Base-by-base conservation (phyloP, 371 early-diverging fungal genomes). In the Mortierella sp. region DNA sequence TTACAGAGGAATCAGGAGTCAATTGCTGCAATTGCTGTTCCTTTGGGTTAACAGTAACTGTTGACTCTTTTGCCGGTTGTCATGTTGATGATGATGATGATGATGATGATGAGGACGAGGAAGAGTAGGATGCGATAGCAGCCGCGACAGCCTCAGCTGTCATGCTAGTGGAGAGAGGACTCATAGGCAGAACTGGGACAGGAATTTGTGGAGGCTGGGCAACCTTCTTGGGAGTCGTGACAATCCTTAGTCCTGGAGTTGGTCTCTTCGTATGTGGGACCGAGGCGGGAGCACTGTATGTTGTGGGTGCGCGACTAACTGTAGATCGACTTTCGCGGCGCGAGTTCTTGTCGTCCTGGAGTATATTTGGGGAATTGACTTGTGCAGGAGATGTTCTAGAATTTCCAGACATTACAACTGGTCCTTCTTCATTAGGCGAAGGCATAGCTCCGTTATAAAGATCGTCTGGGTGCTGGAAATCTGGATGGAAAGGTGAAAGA, bases 401-500 rank as follows among this genome's bases (percentile, higher is more conserved):
- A 40, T 52, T 26, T 20, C 28, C 30, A 61, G 30, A 16, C n/a
- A 18, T 18, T 4, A 26, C 18, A 2, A 59, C 40, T 32, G 70
- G 70, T 22, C 76, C 76, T 0, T 26, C 37, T 24, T 75, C 70
- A 59, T 80, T 75, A 3, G 72, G 72, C 0, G 81, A 80, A 10
- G 72, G 59, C 11, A 68, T 45, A 2, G 26, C 28, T 6, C 64
- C 49, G 45, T 69, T 66, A 64, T 75, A 75, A 6, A 68, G 26
- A 54, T 75, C 72, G n/a, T 72, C 63, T 2, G 80, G 75, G 37
- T 75, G 80, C 43, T 61, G 70, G 65, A 55, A 74, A 32, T 79
- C 80, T 22, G 64, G 75, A 55, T 74, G 80, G 37, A 68, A 66
- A 4, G 80, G 80, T 22, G 75, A 80, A 22, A 80, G 63, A 8